These are phyloP conservation scores for Solanum hybrid DNA, from an alignment of 305 asterid genomes.

Conservation along the genomic window DNA sequence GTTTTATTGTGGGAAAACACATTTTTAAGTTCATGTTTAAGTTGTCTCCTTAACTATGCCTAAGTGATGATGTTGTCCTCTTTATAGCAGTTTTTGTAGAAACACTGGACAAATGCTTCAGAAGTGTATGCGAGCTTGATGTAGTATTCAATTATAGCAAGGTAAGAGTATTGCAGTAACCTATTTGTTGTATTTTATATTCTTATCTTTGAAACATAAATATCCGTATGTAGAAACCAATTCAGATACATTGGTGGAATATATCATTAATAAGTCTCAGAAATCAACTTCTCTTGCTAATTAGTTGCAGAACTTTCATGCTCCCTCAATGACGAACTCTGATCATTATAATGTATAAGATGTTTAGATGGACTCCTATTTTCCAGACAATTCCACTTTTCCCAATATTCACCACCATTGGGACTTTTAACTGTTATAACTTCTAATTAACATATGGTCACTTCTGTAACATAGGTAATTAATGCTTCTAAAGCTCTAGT, in stretches of 20 bases:
- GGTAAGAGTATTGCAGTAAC: conserved; percentile 6
- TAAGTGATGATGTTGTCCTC: not conserved
- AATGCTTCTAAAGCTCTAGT: not conserved
- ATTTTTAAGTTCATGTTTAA: not conserved
- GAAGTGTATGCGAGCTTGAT: conserved; percentile 30
- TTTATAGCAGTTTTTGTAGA: conserved; percentile 23
- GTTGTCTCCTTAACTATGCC: not conserved
- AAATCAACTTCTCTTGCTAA: not conserved
- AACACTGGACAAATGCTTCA: conserved; percentile 30
- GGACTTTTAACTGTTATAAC: not conserved
- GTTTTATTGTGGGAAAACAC: not conserved
- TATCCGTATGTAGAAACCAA: not conserved
- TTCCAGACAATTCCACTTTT: not conserved
- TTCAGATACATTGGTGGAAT: not conserved
- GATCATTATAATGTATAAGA: not conserved
- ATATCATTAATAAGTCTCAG: not conserved
- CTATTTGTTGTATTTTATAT: not conserved
- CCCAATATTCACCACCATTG: not conserved
- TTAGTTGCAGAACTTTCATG: not conserved
- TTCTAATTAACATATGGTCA: not conserved
- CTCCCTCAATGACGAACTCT: not conserved
- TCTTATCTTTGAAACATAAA: not conserved
- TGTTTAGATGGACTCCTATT: not conserved
- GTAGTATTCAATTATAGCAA: conserved; percentile 21
- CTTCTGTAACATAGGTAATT: not conserved